Base-by-base conservation (phyloP, 2,329 filamentous ascomycete genomes). In the Pseudopithomyces maydicus region DNA sequence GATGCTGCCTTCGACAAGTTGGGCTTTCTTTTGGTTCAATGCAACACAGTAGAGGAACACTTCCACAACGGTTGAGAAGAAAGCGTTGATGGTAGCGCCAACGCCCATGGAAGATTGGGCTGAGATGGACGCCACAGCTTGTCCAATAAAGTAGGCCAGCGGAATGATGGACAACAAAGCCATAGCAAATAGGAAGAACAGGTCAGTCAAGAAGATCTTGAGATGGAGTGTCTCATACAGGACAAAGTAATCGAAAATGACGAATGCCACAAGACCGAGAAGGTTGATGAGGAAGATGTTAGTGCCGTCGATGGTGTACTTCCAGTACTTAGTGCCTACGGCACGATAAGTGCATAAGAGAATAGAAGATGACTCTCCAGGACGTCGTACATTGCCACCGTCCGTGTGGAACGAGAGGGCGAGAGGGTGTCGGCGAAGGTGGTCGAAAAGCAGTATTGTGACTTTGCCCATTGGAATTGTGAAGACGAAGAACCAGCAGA, bases 271-370 rank as follows among this genome's bases (percentile, higher is more conserved):
- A 17, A 99, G 86, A 12, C 87, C 90, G 79, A 98, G 91, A 55
- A 99, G 85, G 74, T 99, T 99, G 81, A 99, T 97, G 64, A 99
- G 86, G 79, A 99, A 98, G 72, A 99, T 96, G 78, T 99, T 99
- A 59, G 95, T 99, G 54, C 95, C 96, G 72, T 99, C 95, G 56
- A 99, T 84, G 3, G 95, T 99, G 78, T 99, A 99, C 79, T 99
- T 99, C 94, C 96, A 99, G 81, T 99, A 99, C 76, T 94, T 94
- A 65, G 88, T 83, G 12, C 95, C 95, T 12, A 96, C 94, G 42
- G 95, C 95, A 56, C 96, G 90, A 78, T 99, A 99, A 6, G 95
- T 99, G 83, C 95, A 99, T 33, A 99, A 84, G 17, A 99, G 82
- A 59, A 99, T 94, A 11, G 93, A 94, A 44, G 92, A 90, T 19